Percentiles rank a stretch among this genome's conserved stretches.
phyloP scores from a whole-genome alignment of 768 basidiomycete species.

The Tylopilus intermedius region DNA sequence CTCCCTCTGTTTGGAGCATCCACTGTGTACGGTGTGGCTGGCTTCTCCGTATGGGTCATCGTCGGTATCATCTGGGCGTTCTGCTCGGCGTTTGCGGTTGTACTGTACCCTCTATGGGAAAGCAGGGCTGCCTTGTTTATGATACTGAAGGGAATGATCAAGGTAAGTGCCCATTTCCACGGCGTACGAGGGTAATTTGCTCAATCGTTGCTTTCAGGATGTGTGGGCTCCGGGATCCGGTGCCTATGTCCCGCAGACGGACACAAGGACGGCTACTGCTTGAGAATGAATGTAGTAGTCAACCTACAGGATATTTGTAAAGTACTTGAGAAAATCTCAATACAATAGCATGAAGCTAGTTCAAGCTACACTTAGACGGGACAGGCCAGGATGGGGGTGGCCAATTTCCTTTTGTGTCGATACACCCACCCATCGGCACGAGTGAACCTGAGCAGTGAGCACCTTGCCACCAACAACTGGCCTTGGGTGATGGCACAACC shows the following conservation, averaged over 20 bases:
- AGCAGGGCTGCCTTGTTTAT: conserved; percentile 59
- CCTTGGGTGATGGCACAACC: conserved; percentile 25
- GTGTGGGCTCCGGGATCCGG: conserved; percentile 39
- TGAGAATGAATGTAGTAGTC: background rate
- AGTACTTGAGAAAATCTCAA: background rate
- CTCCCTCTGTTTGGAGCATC: conserved; percentile 82
- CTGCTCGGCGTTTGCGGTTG: conserved; percentile 66
- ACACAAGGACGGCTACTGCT: background rate
- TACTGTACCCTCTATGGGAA: conserved; percentile 85
- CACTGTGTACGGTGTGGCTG: conserved; percentile 59
- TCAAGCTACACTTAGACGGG: too few species aligned
- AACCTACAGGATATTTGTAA: background rate
- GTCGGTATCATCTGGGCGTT: conserved; percentile 85
- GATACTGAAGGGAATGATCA: conserved; percentile 59
- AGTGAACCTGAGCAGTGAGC: background rate
- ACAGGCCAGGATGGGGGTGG: too few species aligned
- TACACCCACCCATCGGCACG: background rate
- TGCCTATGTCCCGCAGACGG: conserved; percentile 26
- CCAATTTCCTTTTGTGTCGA: conserved; percentile 13
- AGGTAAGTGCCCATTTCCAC: conserved; percentile 36
- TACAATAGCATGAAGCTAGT: background rate
- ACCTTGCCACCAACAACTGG: conserved; percentile 1
- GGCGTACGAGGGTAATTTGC: background rate
- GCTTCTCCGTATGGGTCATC: conserved; percentile 75
- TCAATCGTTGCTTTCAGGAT: conserved; percentile 32